Evolutionary conservation across 352 stramenopile species (phyloP), one percentile per base, ranked within the genome.

Genomic region (Phytopythium helicoides): DNA sequence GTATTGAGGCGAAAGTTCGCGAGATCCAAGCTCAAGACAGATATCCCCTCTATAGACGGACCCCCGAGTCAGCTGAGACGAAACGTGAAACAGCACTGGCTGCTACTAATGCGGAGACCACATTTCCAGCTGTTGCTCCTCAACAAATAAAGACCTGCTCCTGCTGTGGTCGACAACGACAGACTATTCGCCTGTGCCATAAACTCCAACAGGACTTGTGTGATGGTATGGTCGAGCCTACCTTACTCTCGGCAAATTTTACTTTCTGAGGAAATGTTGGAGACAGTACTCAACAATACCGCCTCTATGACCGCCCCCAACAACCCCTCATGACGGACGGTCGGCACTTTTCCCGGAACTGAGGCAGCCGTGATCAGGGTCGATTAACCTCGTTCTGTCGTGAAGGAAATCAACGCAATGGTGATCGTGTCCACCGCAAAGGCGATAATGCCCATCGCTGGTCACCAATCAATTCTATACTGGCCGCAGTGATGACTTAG

Each of bases 21-120:
- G 47, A 54, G 47, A 54, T 46, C 22, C 47, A 46, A 47, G 47
- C 47, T 16, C 47, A 54, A 36, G 47, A 54, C 5, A 19, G 35
- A 10, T 54, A 46, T 36, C 22, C 47, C 0, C 33, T 54, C 15
- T 31, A n/a, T 2, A 33, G 9, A 18, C 35, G 21, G 4, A 54
- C 47, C 8, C 47, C 21, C 7, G 47, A 54, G 31, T 34, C n/a
- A 0, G 31, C 1, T 19, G 41, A 47, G 41, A 47, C 22, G 6
- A 34, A 47, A 15, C 22, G 41, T 8, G 41, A 47, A 23, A 45
- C n/a, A 1, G 38, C 18, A 16, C 18, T 26, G 10, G 38, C 26
- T 0, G 38, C 18, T 3, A 1, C 18, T 16, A 18, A 3, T 6
- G 7, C 38, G 2, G 38, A 45, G 18, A 12, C 18, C 26, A 21